Evolutionary conservation across 345 rosid genomes (phyloP).

Genomic region (Mallotus nudiflorus): DNA sequence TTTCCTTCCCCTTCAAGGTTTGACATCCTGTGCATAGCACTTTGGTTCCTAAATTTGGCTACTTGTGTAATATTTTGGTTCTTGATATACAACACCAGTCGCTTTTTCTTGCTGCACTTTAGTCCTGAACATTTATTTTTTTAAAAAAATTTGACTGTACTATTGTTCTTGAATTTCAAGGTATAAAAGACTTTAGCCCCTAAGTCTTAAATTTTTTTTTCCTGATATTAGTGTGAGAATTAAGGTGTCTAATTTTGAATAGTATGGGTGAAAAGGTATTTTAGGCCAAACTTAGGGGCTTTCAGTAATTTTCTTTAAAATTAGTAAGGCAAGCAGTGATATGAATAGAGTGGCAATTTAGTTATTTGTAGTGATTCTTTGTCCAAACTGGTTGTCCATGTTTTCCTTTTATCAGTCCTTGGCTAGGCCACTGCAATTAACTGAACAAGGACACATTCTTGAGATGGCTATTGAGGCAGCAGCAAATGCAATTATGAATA

Average conservation of each 20-base stretch:
- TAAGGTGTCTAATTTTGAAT: background rate
- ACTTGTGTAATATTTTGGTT: no score
- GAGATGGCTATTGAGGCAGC: constrained; percentile 91
- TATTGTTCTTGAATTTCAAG: no score
- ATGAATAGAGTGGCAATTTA: background rate
- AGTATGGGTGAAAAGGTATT: background rate
- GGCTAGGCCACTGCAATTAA: constrained; percentile 61
- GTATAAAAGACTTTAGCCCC: no score
- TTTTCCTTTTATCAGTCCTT: constrained; percentile 48
- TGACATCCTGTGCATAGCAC: no score
- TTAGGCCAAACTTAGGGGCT: background rate
- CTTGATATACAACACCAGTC: no score
- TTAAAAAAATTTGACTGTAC: no score
- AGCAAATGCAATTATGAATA: constrained; percentile 55
- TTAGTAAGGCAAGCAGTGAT: background rate
- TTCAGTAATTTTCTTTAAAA: background rate
- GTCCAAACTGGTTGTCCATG: no score
- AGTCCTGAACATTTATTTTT: no score
- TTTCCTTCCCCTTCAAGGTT: no score
- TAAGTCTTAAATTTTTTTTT: no score
- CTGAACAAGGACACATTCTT: constrained; percentile 61
- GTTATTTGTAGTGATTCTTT: background rate
- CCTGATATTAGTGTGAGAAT: background rate
- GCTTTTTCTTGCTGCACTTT: no score
- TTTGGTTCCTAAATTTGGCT: no score